Evolutionary conservation across 345 rosid genomes (phyloP).

Genomic region (Anastatica hierochuntica): DNA sequence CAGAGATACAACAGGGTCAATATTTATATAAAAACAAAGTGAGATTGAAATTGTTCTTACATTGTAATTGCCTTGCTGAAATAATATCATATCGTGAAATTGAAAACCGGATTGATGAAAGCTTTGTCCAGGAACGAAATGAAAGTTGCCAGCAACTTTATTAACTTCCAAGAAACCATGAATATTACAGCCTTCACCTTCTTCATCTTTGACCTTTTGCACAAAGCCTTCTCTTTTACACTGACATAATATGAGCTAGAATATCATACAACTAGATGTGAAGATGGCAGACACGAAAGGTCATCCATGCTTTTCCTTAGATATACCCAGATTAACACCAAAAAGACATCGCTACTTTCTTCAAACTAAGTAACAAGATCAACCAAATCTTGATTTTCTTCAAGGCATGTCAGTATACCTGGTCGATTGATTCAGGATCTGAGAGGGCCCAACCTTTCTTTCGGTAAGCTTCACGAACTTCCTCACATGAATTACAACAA

Average conservation of each 20-base stretch:
- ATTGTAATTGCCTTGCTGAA: constrained; percentile 64
- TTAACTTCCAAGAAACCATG: constrained; percentile 79
- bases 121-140: constrained; percentile 74
- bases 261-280: background rate
- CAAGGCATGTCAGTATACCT: constrained; percentile 30
- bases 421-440: constrained; percentile 62
- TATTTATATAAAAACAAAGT: background rate
- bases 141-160: constrained; percentile 87
- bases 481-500: constrained; percentile 83
- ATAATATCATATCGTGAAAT: constrained; percentile 52
- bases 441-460: constrained; percentile 81
- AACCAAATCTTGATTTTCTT: background rate
- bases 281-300: background rate
- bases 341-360: background rate
- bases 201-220: constrained; percentile 70
- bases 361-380: background rate
- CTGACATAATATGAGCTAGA: constrained; percentile 26
- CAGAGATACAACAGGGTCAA: background rate
- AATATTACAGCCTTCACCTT: constrained; percentile 85
- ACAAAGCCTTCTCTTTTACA: constrained; percentile 88
- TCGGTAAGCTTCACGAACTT: constrained; percentile 83
- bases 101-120: constrained; percentile 67
- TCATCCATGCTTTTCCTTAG: background rate
- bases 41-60: constrained; percentile 34
- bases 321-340: background rate